A percentile compares a stretch with the other conserved stretches of the same genome.
phyloP scores from a whole-genome alignment of 2,329 filamentous ascomycete genomes.

The Pyrenophora teres region DNA sequence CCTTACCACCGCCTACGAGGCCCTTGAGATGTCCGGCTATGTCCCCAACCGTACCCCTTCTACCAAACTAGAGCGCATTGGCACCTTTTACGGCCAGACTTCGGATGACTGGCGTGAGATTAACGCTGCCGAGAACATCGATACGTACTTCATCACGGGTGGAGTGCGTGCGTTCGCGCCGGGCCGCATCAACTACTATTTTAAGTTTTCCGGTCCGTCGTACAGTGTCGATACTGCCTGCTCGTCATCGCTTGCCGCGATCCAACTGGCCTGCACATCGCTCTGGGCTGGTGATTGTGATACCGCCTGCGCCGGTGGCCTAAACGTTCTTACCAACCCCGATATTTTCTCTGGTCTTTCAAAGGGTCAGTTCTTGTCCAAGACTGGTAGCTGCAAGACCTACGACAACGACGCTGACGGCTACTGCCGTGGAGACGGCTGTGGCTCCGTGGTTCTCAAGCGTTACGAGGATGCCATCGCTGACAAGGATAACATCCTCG shows the following conservation, averaged over 20 bases:
- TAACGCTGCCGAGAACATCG: slow-evolving; percentile 72
- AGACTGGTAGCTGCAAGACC: slow-evolving; percentile 76
- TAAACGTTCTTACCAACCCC: slow-evolving; percentile 79
- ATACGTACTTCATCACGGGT: slow-evolving; percentile 70
- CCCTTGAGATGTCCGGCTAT: slow-evolving; percentile 79
- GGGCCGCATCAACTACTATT: slow-evolving; percentile 75
- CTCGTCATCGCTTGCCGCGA: slow-evolving; percentile 73
- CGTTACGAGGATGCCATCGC: slow-evolving; percentile 76
- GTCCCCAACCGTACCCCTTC: slow-evolving; percentile 73
- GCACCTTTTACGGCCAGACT: slow-evolving; percentile 75
- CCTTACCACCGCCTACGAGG: slow-evolving; percentile 77
- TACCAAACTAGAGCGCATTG: slow-evolving; percentile 67
- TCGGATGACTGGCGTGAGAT: slow-evolving; percentile 79
- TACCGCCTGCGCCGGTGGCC: slow-evolving; percentile 77
- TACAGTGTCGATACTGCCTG: slow-evolving; percentile 79
- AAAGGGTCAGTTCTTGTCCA: slow-evolving; percentile 77
- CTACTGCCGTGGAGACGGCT: slow-evolving; percentile 79
- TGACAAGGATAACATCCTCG: slow-evolving; percentile 74
- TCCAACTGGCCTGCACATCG: slow-evolving; percentile 73
- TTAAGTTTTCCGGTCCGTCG: slow-evolving; percentile 75
- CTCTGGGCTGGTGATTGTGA: slow-evolving; percentile 78
- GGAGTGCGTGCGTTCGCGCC: slow-evolving; percentile 65
- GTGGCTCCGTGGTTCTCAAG: slow-evolving; percentile 77
- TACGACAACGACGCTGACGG: slow-evolving; percentile 82
- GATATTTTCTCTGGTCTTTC: slow-evolving; percentile 78